These are phyloP conservation scores for Crithidia bombi DNA, from an alignment of 208 protist species.

Conservation along the genomic window DNA sequence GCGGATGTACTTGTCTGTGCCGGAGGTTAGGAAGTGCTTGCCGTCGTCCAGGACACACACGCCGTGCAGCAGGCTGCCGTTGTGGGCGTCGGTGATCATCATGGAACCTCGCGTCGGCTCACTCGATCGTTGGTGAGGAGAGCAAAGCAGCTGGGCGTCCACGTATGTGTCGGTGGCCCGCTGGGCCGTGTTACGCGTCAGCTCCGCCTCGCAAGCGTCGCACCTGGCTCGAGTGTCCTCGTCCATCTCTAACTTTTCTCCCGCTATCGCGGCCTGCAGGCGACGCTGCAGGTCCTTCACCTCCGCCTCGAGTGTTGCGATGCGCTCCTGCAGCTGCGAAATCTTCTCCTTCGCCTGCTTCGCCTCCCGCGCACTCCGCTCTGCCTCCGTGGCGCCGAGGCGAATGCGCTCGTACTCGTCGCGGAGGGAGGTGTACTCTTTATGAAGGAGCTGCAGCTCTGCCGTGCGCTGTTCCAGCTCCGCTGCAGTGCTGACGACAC, in stretches of 20 bases:
- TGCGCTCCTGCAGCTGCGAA: conserved; percentile 43
- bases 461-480: conserved; percentile 47
- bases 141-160: neutral
- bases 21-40: conserved; percentile 50
- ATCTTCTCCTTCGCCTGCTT: conserved; percentile 45
- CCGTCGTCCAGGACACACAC: conserved; percentile 43
- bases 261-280: conserved; percentile 10
- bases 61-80: conserved; percentile 45
- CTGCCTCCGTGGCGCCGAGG: conserved; percentile 44
- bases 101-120: conserved; percentile 34
- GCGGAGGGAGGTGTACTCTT: conserved; percentile 65
- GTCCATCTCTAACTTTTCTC: conserved; percentile 1
- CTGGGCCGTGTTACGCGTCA: conserved; percentile 15
- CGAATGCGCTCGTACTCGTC: conserved; percentile 62
- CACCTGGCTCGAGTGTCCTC: conserved; percentile 9
- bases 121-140: neutral
- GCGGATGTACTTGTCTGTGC: conserved; percentile 59
- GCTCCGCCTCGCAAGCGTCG: neutral
- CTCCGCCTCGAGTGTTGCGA: conserved; percentile 46
- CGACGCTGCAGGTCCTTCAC: conserved; percentile 29
- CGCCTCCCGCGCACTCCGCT: conserved; percentile 39
- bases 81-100: conserved; percentile 46
- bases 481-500: conserved; percentile 21
- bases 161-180: conserved; percentile 18
- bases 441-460: conserved; percentile 60